Percentiles rank a stretch among this genome's conserved stretches.
Conservation (phyloP, 2,329 filamentous ascomycete genomes). For the Colletotrichum sp. region DNA sequence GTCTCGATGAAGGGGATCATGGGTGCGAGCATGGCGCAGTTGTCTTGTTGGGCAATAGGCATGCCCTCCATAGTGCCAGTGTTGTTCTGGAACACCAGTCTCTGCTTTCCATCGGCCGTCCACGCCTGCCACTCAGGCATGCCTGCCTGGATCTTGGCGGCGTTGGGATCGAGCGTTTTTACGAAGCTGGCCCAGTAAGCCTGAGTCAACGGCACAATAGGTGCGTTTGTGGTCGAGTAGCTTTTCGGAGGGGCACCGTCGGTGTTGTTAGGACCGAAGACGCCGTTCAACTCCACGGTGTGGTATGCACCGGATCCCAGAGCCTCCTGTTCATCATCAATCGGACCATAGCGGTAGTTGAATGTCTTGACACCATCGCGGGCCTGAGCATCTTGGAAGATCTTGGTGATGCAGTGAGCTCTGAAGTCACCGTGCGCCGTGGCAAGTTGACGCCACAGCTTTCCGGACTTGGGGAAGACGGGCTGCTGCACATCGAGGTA, state of each 20-base stretch:
- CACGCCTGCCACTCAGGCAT: constrained; percentile 57
- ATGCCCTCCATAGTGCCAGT: constrained; percentile 46
- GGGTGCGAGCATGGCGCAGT: constrained; percentile 27
- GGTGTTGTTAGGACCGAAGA: constrained; percentile 69
- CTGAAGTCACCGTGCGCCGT: constrained; percentile 39
- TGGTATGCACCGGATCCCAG: constrained; percentile 70
- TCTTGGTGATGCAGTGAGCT: constrained; percentile 40
- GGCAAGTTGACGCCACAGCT: constrained; percentile 41
- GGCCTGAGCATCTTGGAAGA: constrained; percentile 31
- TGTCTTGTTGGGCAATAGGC: constrained; percentile 18
- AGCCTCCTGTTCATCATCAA: constrained; percentile 58
- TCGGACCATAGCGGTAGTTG: constrained; percentile 74
- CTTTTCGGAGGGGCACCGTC: constrained; percentile 53
- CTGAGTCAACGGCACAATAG: constrained; percentile 66
- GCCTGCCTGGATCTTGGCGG: constrained; percentile 43
- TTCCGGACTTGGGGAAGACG: constrained; percentile 34
- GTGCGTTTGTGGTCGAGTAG: constrained; percentile 61
- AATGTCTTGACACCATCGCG: constrained; percentile 49
- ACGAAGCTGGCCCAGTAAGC: constrained; percentile 81
- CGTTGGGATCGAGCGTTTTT: constrained; percentile 68
- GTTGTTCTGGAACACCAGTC: constrained; percentile 50
- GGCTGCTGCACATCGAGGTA: constrained; percentile 40
- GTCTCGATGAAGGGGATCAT: constrained; percentile 28
- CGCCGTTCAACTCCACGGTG: constrained; percentile 68
- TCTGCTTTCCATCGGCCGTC: constrained; percentile 28